Evolutionary conservation across 345 rosid species (phyloP).

Genomic region (Geranium brycei): DNA sequence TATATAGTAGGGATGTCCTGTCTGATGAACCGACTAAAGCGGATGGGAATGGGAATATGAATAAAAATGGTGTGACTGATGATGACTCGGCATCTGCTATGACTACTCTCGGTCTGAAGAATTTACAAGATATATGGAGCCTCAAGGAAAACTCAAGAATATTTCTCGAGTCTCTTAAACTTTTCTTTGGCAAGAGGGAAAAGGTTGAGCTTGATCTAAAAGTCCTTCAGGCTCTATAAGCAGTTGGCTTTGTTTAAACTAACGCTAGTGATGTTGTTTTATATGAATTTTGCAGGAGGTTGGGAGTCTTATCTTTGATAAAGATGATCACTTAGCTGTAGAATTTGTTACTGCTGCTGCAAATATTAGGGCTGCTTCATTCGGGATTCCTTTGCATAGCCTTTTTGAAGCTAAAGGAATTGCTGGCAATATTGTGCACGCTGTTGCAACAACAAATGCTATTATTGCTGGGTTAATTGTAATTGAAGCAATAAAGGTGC

Average conservation of each 20-base stretch:
- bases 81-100: conserved; percentile 51
- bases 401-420: conserved; percentile 99
- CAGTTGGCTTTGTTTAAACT: not conserved
- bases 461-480: conserved; percentile 85
- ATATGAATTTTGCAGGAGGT: conserved; percentile 44
- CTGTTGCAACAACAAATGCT: conserved; percentile 97
- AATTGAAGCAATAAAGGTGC: conserved; percentile 92
- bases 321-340: conserved; percentile 97
- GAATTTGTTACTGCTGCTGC: conserved; percentile 99
- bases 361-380: conserved; percentile 87
- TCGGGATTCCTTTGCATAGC: conserved; percentile 85
- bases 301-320: conserved; percentile 85
- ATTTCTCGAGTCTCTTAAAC: conserved; percentile 67
- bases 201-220: conserved; percentile 31
- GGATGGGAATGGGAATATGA: conserved; percentile 41
- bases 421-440: conserved; percentile 97
- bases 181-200: conserved; percentile 59
- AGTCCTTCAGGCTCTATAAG: not conserved
- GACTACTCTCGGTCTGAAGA: conserved; percentile 78
- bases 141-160: conserved; percentile 67
- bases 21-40: conserved; percentile 34
- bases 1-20: conserved; percentile 55
- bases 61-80: conserved; percentile 26
- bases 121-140: conserved; percentile 94
- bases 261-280: not conserved